Conservation (phyloP, 2,329 filamentous ascomycete species). For the Metarhizium sp. region DNA sequence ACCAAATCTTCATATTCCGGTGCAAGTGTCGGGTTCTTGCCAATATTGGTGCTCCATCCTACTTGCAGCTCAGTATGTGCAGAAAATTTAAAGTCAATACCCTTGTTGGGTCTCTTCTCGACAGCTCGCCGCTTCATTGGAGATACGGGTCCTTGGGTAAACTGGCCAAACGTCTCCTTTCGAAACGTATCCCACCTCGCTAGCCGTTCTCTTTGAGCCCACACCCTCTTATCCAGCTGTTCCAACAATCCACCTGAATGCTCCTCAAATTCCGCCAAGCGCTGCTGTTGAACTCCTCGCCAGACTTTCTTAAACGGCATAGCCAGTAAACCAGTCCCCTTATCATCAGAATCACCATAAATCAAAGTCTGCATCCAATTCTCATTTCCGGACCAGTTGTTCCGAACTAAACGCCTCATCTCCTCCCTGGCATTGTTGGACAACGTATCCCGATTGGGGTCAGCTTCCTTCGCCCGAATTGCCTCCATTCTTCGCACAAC, state of each 20-base stretch:
- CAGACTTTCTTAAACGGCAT: constrained; percentile 63
- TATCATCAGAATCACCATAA: constrained; percentile 49
- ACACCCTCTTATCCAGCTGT: constrained; percentile 60
- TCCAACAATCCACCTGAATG: constrained; percentile 48
- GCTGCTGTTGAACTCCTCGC: constrained; percentile 53
- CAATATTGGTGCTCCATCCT: constrained; percentile 20
- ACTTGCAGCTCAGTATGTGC: constrained; percentile 40
- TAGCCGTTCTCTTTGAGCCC: constrained; percentile 57
- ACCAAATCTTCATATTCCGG: constrained; percentile 36
- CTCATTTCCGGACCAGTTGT: constrained; percentile 72
- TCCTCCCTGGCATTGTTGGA: constrained; percentile 34
- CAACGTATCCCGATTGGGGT: constrained; percentile 19
- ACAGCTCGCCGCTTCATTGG: constrained; percentile 13
- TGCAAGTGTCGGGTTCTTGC: constrained; percentile 17
- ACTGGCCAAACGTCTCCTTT: constrained; percentile 32
- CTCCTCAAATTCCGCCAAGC: constrained; percentile 46
- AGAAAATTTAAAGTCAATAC: constrained; percentile 45
- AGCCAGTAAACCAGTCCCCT: constrained; percentile 54
- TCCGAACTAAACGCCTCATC: constrained; percentile 51
- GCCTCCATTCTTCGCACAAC: constrained; percentile 45
- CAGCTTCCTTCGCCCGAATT: constrained; percentile 21
- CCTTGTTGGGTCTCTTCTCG: constrained; percentile 20
- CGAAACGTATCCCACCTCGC: constrained; percentile 66
- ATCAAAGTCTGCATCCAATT: constrained; percentile 65
- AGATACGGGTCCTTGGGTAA: constrained; percentile 11